Conservation (phyloP, 2,329 filamentous ascomycete species). For the Aspergillaceae sp. region DNA sequence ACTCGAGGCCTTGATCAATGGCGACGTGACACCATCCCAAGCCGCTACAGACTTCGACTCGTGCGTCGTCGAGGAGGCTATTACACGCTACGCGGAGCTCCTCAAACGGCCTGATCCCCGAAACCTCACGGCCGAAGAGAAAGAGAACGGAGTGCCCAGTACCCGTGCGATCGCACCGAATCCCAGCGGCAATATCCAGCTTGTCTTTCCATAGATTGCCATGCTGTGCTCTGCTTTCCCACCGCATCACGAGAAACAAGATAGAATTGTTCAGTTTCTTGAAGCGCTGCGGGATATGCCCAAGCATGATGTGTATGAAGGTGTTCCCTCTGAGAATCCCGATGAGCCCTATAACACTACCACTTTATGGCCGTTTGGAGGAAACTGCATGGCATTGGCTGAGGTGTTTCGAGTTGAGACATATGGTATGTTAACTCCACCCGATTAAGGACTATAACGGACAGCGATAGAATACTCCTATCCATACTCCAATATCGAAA, state of each 20-base stretch:
- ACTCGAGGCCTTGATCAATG: background rate
- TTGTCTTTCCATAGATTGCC: background rate
- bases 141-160: background rate
- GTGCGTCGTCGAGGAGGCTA: background rate
- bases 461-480: background rate
- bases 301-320: background rate
- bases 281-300: background rate
- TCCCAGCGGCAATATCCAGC: background rate
- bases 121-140: background rate
- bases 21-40: background rate
- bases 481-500: background rate
- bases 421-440: background rate
- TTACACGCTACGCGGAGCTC: background rate
- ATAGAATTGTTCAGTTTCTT: background rate
- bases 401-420: background rate
- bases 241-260: background rate
- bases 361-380: background rate
- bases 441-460: background rate
- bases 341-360: background rate
- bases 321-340: background rate
- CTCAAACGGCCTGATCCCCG: background rate
- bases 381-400: background rate
- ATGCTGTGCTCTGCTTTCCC: background rate
- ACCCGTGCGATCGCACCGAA: background rate
- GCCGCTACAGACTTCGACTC: background rate